Base-by-base conservation (phyloP, 2,329 filamentous ascomycete genomes). In the Phoma sp. region DNA sequence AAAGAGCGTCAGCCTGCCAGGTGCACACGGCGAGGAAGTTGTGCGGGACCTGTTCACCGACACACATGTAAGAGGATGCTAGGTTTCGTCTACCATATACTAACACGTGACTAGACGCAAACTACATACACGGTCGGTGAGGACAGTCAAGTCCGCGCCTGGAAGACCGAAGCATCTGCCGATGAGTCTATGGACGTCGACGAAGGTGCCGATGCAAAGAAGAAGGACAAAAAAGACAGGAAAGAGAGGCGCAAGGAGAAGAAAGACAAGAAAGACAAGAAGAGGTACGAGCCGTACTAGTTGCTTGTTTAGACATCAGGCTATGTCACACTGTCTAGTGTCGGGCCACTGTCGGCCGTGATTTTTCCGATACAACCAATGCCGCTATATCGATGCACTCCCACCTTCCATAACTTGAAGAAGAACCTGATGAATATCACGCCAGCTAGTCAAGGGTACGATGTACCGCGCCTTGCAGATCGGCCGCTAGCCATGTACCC, bases 51-150 rank as follows among this genome's bases (percentile, higher is more conserved):
- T 81, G 7, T 71, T 77, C 38, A 73, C 78, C 1, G 75, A 76
- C 52, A 52, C 65, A 2, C 65, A 71, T 25, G 73, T 74, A 61
- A 59, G 71, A 7, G 7, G 2, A 22, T 7, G 7, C 6, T 9
- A 32, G 8, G 18, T 9, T 22, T 8, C 60, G 2, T 23, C 44
- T 22, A 13, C n/a, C 40, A n/a, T 45, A 22, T 25, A n/a, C 41
- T 63, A 36, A 61, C 46, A 25, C 10, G 4, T 7, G 23, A 2
- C 35, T 42, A 74, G 70, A 69, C 64, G 18, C 59, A 61, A 14
- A 74, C 66, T 24, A 72, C 75, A n/a, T 77, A 77, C 57, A 81
- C 75, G 11, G 79, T 77, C 57, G 79, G 79, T n/a, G 79, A 82
- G 65, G 79, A 82, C 58, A 77, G 79, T 7, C 66, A 66, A 5